phyloP scores from a whole-genome alignment of 2,329 filamentous ascomycete species.

The Pyrenophora graminea region DNA sequence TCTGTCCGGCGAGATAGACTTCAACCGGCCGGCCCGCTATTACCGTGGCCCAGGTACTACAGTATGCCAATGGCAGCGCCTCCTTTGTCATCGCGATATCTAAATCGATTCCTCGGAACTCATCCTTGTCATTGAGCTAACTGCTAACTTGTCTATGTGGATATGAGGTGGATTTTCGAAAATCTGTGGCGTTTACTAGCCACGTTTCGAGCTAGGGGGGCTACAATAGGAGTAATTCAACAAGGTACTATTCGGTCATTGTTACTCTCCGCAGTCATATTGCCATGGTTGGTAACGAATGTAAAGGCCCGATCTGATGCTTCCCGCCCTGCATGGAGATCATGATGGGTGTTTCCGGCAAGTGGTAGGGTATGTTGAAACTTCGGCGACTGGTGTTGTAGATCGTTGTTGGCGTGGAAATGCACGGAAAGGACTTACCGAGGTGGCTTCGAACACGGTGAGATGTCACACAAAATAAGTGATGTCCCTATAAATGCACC shows the following conservation, averaged over 20 bases:
- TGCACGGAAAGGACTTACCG: not conserved
- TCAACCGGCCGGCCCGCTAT: not conserved
- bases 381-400: conserved; percentile 1
- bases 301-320: not conserved
- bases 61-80: not conserved
- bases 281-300: not conserved
- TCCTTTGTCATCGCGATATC: conserved; percentile 2
- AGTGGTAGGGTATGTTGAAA: not conserved
- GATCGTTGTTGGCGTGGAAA: conserved; percentile 1
- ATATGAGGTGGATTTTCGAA: not conserved
- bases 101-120: not conserved
- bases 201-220: not conserved
- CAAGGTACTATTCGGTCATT: not conserved
- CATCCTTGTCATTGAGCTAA: not conserved
- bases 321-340: not conserved
- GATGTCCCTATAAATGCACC: conserved; percentile 1
- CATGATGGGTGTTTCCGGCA: not conserved
- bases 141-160: not conserved
- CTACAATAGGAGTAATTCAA: not conserved
- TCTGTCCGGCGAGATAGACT: not conserved
- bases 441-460: not conserved
- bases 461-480: not conserved
- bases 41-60: not conserved
- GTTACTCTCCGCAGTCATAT: not conserved
- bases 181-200: not conserved